Conservation (phyloP, 768 basidiomycete species). For the Naganishia friedmannii region DNA sequence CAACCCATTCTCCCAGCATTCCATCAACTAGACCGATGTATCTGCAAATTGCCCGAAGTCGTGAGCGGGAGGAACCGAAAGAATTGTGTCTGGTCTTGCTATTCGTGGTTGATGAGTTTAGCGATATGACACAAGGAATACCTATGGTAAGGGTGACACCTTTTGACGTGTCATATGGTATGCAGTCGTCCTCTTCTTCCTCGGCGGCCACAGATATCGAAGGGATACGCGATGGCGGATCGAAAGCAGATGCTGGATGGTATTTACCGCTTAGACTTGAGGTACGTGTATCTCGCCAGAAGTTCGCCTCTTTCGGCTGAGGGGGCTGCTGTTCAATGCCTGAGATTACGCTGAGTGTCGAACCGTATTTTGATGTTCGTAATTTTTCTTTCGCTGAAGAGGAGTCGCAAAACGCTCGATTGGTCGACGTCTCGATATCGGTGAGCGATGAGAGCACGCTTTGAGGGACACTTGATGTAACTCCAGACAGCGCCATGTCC, state of each 20-base stretch:
- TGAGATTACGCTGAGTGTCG: neutral
- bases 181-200: constrained; percentile 33
- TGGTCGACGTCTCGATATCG: neutral
- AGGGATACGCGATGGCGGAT: constrained; percentile 35
- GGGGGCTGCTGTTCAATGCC: neutral
- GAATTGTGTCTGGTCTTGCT: constrained; percentile 14
- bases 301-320: neutral
- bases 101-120: constrained; percentile 20
- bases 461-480: neutral
- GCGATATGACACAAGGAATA: constrained; percentile 47
- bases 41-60: constrained; percentile 41
- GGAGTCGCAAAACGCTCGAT: neutral
- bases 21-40: constrained; percentile 46
- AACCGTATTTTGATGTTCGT: neutral
- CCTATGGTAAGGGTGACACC: constrained; percentile 41
- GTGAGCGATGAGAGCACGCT: neutral
- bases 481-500: neutral
- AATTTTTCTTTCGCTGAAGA: neutral
- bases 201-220: constrained; percentile 10
- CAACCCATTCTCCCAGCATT: constrained; percentile 46
- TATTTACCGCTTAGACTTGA: constrained; percentile 8
- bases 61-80: constrained; percentile 19
- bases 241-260: constrained; percentile 47
- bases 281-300: neutral
- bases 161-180: constrained; percentile 26